These are phyloP conservation scores for Hamigera avellanea DNA, from an alignment of 495 filamentous ascomycete genomes.

Conservation along the genomic window DNA sequence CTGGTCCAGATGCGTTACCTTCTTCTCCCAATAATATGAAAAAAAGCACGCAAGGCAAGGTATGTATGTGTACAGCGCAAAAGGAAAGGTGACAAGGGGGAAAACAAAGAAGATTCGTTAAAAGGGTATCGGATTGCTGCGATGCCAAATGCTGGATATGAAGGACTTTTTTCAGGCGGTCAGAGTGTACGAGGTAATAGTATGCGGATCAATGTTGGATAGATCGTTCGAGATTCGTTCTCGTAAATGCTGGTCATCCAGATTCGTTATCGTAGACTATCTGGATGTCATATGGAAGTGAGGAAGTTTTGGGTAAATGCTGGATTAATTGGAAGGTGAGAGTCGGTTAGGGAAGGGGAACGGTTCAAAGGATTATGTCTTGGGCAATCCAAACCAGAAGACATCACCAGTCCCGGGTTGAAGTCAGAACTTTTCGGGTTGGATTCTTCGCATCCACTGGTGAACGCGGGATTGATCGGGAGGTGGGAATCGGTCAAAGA, in stretches of 20 bases:
- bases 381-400: constrained; percentile 2
- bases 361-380: not conserved
- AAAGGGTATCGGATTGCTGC: constrained; percentile 11
- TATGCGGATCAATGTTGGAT: too few species aligned
- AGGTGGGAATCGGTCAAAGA: constrained; percentile 1
- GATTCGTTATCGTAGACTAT: too few species aligned
- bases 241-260: too few species aligned
- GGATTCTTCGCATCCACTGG: too few species aligned
- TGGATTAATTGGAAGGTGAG: constrained; percentile 8
- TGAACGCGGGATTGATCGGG: too few species aligned
- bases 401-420: constrained; percentile 3
- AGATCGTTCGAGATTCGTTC: too few species aligned
- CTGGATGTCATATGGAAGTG: constrained; percentile 7
- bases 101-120: too few species aligned
- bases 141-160: constrained; percentile 3
- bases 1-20: not conserved
- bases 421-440: not conserved
- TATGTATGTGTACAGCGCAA: constrained; percentile 6
- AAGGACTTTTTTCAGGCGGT: not conserved
- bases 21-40: not conserved
- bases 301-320: constrained; percentile 11
- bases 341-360: not conserved
- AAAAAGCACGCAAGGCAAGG: not conserved
- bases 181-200: too few species aligned
- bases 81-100: not conserved